phyloP scores from a whole-genome alignment of 192 early-diverging fungal genomes.

The Rhizoclosmatium globosum region DNA sequence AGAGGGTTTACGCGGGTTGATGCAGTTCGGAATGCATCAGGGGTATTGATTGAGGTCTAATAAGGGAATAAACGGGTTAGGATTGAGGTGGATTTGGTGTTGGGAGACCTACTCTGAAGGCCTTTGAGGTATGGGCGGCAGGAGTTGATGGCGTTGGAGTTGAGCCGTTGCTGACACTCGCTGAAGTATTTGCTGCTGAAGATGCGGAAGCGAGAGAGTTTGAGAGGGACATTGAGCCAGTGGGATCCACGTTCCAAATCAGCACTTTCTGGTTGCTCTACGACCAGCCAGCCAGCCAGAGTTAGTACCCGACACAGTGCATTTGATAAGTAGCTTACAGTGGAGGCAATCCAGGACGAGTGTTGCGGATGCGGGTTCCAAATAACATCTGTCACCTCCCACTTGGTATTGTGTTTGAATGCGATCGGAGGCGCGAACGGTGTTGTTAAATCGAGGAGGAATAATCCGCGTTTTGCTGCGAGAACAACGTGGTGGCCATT shows the following conservation, averaged over 20 bases:
- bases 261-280: constrained; percentile 40
- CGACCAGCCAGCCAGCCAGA: neutral
- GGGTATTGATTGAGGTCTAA: neutral
- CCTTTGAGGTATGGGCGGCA: neutral
- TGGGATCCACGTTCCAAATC: constrained; percentile 31
- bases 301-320: neutral
- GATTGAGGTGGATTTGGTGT: neutral
- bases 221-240: constrained; percentile 8
- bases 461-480: constrained; percentile 35
- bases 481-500: constrained; percentile 34
- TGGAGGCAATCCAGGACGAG: constrained; percentile 32
- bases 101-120: neutral
- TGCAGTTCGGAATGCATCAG: neutral
- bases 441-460: constrained; percentile 21
- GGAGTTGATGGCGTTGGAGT: constrained; percentile 6
- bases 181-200: neutral
- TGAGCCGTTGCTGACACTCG: neutral
- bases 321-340: constrained; percentile 6
- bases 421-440: constrained; percentile 19
- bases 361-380: constrained; percentile 34
- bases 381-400: constrained; percentile 35
- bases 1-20: neutral
- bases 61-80: neutral
- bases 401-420: constrained; percentile 40
- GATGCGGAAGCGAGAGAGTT: constrained; percentile 1